These are phyloP conservation scores for Mycena metata DNA, from an alignment of 768 basidiomycete genomes.

Conservation along the genomic window DNA sequence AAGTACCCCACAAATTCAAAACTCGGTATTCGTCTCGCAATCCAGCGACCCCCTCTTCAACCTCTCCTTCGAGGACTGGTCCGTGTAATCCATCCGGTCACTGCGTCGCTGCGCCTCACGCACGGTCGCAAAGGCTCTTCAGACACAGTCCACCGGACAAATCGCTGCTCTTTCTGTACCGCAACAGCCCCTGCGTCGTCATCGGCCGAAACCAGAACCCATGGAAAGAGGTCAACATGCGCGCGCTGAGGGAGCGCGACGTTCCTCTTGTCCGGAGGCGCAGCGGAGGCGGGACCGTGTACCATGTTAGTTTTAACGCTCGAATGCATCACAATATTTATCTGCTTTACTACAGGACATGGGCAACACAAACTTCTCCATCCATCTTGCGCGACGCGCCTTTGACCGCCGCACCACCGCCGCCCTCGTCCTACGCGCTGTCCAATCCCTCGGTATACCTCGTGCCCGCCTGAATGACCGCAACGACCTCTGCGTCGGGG, in stretches of 20 bases:
- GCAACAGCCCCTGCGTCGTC: conserved; percentile 89
- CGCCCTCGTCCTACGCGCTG: conserved; percentile 80
- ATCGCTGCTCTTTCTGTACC: conserved; percentile 89
- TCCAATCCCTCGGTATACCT: conserved; percentile 77
- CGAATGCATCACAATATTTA: background rate
- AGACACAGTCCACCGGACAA: conserved; percentile 74
- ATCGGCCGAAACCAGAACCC: conserved; percentile 98
- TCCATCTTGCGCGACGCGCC: conserved; percentile 84
- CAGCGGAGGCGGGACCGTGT: conserved; percentile 97
- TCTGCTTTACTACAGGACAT: conserved; percentile 72
- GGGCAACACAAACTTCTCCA: conserved; percentile 97
- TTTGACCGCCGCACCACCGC: conserved; percentile 89
- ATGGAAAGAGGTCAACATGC: conserved; percentile 95
- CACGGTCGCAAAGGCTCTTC: conserved; percentile 59
- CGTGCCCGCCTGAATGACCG: conserved; percentile 86
- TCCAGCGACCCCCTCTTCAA: conserved; percentile 92
- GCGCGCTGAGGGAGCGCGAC: conserved; percentile 60
- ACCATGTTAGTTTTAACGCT: conserved; percentile 76
- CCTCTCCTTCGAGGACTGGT: conserved; percentile 93
- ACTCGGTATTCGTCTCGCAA: conserved; percentile 78
- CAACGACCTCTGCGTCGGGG: conserved; percentile 90
- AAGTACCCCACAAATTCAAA: conserved; percentile 39
- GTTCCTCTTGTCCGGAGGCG: conserved; percentile 87
- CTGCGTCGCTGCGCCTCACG: conserved; percentile 1
- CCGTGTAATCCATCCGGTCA: conserved; percentile 37